phyloP scores from a whole-genome alignment of 2,329 filamentous ascomycete species.

The Trichoderma citrinoviride region DNA sequence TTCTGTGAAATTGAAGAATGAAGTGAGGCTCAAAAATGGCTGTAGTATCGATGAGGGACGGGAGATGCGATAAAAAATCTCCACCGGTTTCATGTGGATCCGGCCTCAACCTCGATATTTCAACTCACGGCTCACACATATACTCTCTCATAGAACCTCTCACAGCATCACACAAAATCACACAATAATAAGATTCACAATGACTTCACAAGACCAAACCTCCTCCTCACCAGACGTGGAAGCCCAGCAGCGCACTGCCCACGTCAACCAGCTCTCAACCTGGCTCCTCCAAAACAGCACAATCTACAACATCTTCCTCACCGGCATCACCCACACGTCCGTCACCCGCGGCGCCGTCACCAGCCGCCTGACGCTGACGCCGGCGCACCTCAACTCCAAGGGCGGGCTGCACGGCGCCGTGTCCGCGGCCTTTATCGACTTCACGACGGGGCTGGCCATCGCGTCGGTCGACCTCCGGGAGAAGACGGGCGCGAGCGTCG shows the following conservation, averaged over 20 bases:
- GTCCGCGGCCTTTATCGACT: conserved; percentile 69
- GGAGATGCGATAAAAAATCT: neutral
- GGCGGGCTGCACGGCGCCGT: conserved; percentile 70
- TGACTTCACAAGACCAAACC: neutral
- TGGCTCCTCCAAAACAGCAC: conserved; percentile 45
- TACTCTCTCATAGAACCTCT: neutral
- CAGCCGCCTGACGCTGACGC: conserved; percentile 47
- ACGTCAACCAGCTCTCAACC: conserved; percentile 35
- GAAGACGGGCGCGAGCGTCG: conserved; percentile 66
- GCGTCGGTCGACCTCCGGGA: conserved; percentile 60
- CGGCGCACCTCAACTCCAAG: conserved; percentile 64
- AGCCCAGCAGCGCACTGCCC: conserved; percentile 21
- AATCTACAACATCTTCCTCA: conserved; percentile 48
- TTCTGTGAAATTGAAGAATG: neutral
- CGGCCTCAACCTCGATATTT: neutral
- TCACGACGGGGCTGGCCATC: conserved; percentile 70
- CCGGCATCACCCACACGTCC: conserved; percentile 44
- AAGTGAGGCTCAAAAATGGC: neutral
- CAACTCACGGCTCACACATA: neutral
- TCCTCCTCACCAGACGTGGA: neutral
- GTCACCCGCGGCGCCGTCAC: conserved; percentile 48
- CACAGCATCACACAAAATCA: neutral
- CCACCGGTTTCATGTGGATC: neutral
- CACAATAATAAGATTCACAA: neutral
- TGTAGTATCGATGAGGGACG: neutral